Evolutionary conservation across 441 rosid genomes (phyloP).

Genomic region (Gossypium gossypioides): DNA sequence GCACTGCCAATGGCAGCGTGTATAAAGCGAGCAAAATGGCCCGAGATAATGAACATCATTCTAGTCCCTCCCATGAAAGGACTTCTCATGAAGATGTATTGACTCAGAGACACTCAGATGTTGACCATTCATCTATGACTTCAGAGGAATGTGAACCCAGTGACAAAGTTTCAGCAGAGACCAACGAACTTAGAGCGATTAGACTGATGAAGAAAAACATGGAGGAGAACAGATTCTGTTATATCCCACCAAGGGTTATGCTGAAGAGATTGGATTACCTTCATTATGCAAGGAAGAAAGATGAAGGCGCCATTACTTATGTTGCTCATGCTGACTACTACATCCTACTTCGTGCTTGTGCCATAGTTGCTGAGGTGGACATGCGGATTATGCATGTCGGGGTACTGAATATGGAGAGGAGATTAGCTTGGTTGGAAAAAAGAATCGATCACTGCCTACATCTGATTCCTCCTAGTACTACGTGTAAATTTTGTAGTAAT

Average conservation of each 20-base stretch:
- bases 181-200: conserved; percentile 23
- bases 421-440: conserved; percentile 62
- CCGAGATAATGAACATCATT: conserved; percentile 3
- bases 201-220: conserved; percentile 40
- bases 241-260: conserved; percentile 59
- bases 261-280: conserved; percentile 51
- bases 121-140: conserved; percentile 1
- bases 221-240: conserved; percentile 58
- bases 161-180: conserved; percentile 19
- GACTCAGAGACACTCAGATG: neutral
- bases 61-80: conserved; percentile 17
- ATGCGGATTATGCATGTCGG: conserved; percentile 50
- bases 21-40: neutral
- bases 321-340: conserved; percentile 74
- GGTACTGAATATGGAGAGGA: conserved; percentile 56
- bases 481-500: conserved; percentile 39
- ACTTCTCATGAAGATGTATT: conserved; percentile 11
- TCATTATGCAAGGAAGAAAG: conserved; percentile 47
- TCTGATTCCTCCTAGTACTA: conserved; percentile 31
- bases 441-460: conserved; percentile 48
- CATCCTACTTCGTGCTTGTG: conserved; percentile 62
- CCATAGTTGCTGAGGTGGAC: conserved; percentile 51
- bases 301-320: conserved; percentile 39
- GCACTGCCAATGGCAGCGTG: neutral
- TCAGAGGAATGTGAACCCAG: conserved; percentile 13